Percentiles rank a stretch among this genome's conserved stretches.
These are phyloP conservation scores for Chloroidium sp. DNA, from an alignment of 163 green algal species.

Conservation along the genomic window DNA sequence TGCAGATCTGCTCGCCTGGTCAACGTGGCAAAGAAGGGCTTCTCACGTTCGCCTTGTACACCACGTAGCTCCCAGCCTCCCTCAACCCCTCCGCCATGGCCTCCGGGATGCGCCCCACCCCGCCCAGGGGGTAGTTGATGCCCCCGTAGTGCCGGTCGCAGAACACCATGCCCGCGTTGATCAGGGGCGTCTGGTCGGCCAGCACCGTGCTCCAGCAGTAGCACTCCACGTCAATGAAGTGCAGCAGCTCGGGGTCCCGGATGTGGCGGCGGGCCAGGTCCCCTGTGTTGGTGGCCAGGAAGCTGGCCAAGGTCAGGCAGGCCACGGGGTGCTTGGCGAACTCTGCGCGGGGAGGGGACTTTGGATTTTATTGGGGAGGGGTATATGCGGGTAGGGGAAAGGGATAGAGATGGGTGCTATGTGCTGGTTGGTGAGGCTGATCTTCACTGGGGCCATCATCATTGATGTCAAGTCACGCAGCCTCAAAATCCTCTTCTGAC, in stretches of 20 bases:
- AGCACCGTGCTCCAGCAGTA: slow-evolving; percentile 87
- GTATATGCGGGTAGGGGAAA: too few relatives aligned
- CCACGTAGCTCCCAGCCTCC: slow-evolving; percentile 66
- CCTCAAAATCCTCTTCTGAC: too few relatives aligned
- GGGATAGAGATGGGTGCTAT: too few relatives aligned
- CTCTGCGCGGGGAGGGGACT: slow-evolving; percentile 36
- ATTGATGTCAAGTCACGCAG: too few relatives aligned
- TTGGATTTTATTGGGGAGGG: too few relatives aligned
- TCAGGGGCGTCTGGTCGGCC: slow-evolving; percentile 85
- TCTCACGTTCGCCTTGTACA: slow-evolving; percentile 81
- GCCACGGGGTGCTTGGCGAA: slow-evolving; percentile 75
- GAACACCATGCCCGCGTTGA: slow-evolving; percentile 86
- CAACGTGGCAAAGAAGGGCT: neutral
- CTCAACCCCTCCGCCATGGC: slow-evolving; percentile 56
- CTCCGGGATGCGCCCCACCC: slow-evolving; percentile 75
- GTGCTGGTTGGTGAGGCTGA: too few relatives aligned
- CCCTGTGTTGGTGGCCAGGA: slow-evolving; percentile 68
- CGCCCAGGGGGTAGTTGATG: slow-evolving; percentile 91
- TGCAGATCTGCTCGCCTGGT: too few relatives aligned
- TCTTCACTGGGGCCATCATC: too few relatives aligned
- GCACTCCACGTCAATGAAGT: slow-evolving; percentile 95
- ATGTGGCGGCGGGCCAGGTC: slow-evolving; percentile 69
- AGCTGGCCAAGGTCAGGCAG: slow-evolving; percentile 79
- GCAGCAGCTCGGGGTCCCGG: slow-evolving; percentile 79
- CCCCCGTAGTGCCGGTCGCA: slow-evolving; percentile 91